Percentiles rank a stretch among this genome's conserved stretches.
Conservation (phyloP, 352 stramenopile species). For the Aphanomyces euteiches region DNA sequence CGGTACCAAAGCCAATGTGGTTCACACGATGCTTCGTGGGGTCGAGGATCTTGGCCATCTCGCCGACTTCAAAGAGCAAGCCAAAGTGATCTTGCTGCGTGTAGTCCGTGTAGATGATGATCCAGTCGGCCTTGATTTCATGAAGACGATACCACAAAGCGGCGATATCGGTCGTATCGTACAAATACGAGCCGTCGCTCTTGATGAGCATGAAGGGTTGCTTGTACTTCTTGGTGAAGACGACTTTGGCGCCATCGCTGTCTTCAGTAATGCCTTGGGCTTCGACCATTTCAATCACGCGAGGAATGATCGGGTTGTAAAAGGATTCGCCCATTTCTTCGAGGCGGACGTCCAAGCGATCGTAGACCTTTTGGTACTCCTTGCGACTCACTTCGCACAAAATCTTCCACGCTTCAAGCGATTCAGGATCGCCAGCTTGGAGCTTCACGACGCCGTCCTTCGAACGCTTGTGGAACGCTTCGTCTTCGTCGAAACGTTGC, state of each 20-base stretch:
- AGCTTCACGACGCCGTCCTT: constrained; percentile 97
- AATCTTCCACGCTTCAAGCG: constrained; percentile 75
- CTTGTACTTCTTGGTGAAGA: constrained; percentile 91
- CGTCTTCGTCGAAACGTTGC: constrained; percentile 95
- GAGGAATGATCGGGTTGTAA: constrained; percentile 83
- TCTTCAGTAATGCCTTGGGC: constrained; percentile 83
- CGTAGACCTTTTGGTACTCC: constrained; percentile 85
- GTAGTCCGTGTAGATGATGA: constrained; percentile 87
- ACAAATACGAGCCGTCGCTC: constrained; percentile 81
- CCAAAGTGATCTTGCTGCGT: constrained; percentile 86
- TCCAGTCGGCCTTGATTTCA: constrained; percentile 72
- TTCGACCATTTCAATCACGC: constrained; percentile 86
- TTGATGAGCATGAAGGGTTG: constrained; percentile 85
- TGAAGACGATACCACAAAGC: constrained; percentile 83
- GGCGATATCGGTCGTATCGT: constrained; percentile 81
- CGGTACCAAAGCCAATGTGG: constrained; percentile 81
- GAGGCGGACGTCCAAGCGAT: constrained; percentile 66
- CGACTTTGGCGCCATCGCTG: constrained; percentile 84
- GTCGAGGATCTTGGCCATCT: constrained; percentile 73
- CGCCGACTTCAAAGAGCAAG: constrained; percentile 75
- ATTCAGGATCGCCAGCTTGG: constrained; percentile 90
- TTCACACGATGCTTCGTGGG: constrained; percentile 77
- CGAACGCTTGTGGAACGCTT: constrained; percentile 94
- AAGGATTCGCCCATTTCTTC: constrained; percentile 83
- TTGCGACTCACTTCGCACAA: constrained; percentile 80